Conservation (phyloP, 768 basidiomycete species). For the Pulveroboletus sp. region DNA sequence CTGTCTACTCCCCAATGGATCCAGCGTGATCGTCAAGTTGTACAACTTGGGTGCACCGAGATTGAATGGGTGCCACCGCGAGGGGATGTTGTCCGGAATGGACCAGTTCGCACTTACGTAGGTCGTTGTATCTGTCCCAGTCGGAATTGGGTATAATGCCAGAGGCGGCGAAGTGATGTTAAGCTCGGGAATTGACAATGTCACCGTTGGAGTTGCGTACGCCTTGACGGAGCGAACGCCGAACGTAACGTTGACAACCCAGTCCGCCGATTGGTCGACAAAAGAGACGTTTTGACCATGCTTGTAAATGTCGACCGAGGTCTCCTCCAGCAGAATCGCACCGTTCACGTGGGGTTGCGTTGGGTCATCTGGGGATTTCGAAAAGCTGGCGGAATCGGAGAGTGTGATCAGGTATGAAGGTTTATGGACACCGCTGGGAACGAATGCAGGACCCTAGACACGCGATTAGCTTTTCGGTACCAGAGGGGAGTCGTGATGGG, state of each 20-base stretch:
- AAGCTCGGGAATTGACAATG: constrained; percentile 47
- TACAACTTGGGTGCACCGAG: constrained; percentile 54
- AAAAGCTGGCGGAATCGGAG: constrained; percentile 19
- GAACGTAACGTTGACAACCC: constrained; percentile 53
- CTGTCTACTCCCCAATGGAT: constrained; percentile 16
- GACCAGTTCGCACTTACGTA: constrained; percentile 44
- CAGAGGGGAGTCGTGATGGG: no score
- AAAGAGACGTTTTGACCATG: constrained; percentile 44
- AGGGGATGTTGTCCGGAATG: constrained; percentile 42
- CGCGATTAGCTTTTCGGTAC: background rate
- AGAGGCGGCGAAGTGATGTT: constrained; percentile 35
- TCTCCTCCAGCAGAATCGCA: constrained; percentile 47
- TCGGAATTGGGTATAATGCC: constrained; percentile 17
- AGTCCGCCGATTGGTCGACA: constrained; percentile 44
- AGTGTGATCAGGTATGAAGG: constrained; percentile 51
- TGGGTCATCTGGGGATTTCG: constrained; percentile 24
- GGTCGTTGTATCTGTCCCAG: constrained; percentile 27
- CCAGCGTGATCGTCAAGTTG: constrained; percentile 44
- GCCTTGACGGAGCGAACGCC: constrained; percentile 41
- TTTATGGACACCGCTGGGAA: constrained; percentile 52
- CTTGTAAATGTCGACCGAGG: constrained; percentile 53
- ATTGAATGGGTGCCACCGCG: constrained; percentile 54
- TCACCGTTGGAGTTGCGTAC: constrained; percentile 35
- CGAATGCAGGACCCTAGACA: constrained; percentile 50
- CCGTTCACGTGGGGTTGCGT: constrained; percentile 19